Evolutionary conservation across 2,329 filamentous ascomycete genomes (phyloP), one percentile per base, ranked within the genome.

Genomic region (Neofusicoccum umdonicola): DNA sequence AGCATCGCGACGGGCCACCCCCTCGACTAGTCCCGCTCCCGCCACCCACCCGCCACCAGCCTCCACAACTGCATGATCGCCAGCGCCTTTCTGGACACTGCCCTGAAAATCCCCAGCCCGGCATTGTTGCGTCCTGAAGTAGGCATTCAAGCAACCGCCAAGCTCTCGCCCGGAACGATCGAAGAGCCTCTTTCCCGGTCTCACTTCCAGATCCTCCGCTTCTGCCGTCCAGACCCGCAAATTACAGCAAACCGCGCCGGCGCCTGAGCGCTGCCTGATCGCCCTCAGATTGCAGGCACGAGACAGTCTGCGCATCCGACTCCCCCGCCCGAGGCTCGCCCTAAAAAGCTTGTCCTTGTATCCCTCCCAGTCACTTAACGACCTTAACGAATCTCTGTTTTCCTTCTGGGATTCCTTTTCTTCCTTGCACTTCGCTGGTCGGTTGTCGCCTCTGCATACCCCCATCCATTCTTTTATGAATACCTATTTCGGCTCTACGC

Each of bases 391-490:
- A 60, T 60, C 56, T 60, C 41, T 58, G 54, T 35, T 60, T 60
- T 60, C 56, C 56, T 45, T 47, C 42, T 47, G 41, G 56, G 42
- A 15, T 47, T 47, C 22, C 31, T 15, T 60, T 45, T 60, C 56
- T 47, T 60, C 56, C 56, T 60, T 60, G 56, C 56, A 60, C 41
- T 60, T 57, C 56, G 56, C 56, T 60, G 56, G 56, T 60, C 56
- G 42, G 56, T 44, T 57, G 54, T 57, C 44, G 54, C 39, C 27
- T 42, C 54, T 57, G 54, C 56, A 47, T 37, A 60, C 56, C 7
- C 34, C 56, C 56, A 60, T 60, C 56, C 56, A 12, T 47, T 60
- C 56, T 60, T 60, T 60, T 37, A 45, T 47, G 54, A 17, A 57
- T 57, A 57, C 39, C 54, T 31, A n/a, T 17, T 44, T 44, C 56